Evolutionary conservation across 495 filamentous ascomycete genomes (phyloP), one percentile per base, ranked within the genome.

Genomic region (Daldinia vernicosa): DNA sequence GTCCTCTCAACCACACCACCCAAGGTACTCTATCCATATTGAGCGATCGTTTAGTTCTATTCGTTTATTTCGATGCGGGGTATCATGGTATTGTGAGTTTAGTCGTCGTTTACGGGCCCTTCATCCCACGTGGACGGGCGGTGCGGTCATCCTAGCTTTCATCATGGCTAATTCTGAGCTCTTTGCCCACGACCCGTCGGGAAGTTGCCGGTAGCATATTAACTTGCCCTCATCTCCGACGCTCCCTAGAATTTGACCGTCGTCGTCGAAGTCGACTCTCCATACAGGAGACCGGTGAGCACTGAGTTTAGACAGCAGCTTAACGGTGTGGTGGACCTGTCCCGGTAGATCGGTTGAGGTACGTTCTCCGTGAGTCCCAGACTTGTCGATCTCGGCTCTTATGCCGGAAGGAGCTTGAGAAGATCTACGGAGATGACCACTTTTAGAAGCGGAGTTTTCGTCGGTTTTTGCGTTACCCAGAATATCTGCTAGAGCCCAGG

Each of bases 221-320:
- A 90, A 76, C 72, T 83, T 87, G 11, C 88, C 88, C 74, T 90
- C 88, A 60, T 90, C 88, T 3, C 87, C 88, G 5, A 86, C 84
- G 17, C 82, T 87, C 1, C 84, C 87, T 57, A 90, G 68, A 26
- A 89, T 82, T 63, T 87, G 86, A 8, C 88, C 88, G 56, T 89
- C 88, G 27, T 85, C 84, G 63, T 89, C 87, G 71, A 89, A 90
- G 3, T 79, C 83, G 6, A 89, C 86, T 58, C 84, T 78, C 88
- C 88, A 90, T 5, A 90, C 86, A 4, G 87, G 87, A 30, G 81
- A 85, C 39, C 81, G 78, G 66, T 88, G 85, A 45, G 80, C 79
- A 27, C 86, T 82, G 53, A 89, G 80, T 67, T 81, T 84, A 14
- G 86, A 83, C 11, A 89, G 74, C 63, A 87, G 79, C 60, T 78